These are phyloP conservation scores for Acer negundo DNA, from an alignment of 345 rosid species.

Conservation along the genomic window DNA sequence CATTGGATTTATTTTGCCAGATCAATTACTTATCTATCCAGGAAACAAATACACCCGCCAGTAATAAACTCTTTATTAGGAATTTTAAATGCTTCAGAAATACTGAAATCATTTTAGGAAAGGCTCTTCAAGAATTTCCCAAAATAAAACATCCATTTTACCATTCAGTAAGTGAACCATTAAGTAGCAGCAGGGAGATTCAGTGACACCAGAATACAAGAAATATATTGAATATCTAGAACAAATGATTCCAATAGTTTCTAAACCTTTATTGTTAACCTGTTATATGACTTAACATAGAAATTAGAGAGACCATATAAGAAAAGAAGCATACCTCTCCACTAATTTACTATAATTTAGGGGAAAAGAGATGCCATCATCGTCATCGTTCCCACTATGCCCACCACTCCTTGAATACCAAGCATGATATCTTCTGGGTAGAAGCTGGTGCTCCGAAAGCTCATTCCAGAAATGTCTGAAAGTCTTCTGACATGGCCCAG, in stretches of 20 bases:
- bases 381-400: slow-evolving; percentile 48
- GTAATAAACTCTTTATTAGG: not conserved
- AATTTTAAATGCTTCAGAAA: not conserved
- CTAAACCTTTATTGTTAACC: not conserved
- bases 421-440: slow-evolving; percentile 96
- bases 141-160: not conserved
- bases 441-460: slow-evolving; percentile 78
- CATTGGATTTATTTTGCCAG: not conserved
- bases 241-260: slow-evolving; percentile 14
- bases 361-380: slow-evolving; percentile 81
- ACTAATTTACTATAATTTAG: slow-evolving; percentile 61
- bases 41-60: not conserved
- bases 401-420: slow-evolving; percentile 77
- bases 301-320: not conserved
- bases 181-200: not conserved
- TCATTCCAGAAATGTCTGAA: slow-evolving; percentile 62
- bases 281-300: not conserved
- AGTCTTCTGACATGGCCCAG: slow-evolving; percentile 78
- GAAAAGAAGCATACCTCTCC: slow-evolving; percentile 56
- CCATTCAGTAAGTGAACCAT: not conserved
- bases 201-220: not conserved
- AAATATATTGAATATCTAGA: not conserved
- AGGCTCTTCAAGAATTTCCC: slow-evolving; percentile 2
- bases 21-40: slow-evolving; percentile 6
- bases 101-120: not conserved